Base-by-base conservation (phyloP, 2,329 filamentous ascomycete genomes). In the Orbilia ellipsospora region DNA sequence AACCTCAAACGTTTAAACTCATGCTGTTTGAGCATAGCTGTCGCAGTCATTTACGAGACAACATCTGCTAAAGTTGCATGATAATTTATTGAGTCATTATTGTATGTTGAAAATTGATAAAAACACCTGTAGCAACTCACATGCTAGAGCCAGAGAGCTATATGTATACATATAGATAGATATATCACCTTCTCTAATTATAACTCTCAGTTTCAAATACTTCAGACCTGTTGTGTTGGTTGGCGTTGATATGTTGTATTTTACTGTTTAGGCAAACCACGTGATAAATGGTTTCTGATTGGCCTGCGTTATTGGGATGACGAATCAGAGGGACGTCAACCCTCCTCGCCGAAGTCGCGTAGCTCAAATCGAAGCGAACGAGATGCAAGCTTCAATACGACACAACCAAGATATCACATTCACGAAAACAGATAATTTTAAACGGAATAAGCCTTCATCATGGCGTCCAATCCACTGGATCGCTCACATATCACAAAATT, bases 381-480 rank as follows among this genome's bases (percentile, higher is more conserved):
- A 15, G 44, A 7, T 44, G 40, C 40, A 12, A 44, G 44, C 44
- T 48, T 48, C 44, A 56, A 56, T 28, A 40, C 6, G 26, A 44
- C 20, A 28, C 56, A 59, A 59, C 20, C 56, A 12, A 59, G 31
- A n/a, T 48, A 48, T 48, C 13, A 13, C 23, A n/a, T 55, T n/a
- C 20, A 13, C 52, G 28, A 55, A 44, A 31, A 12, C 28, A 54
- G n/a, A 48, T 48, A 48, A 15, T n/a, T 48, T 18, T 7, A 18
- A 48, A 48, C 13, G 44, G 5, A 48, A 23, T 28, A 42, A 10
- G 16, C 26, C 12, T 23, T 28, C 42, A 64, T 54, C 1, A 75
- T 75, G 72, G 54, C 64, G 48, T 57, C 64, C 0, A 65, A 75
- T 48, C 72, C 72, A 1, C 40, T 75, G 36, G 64, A 75, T 51